Evolutionary conservation across 1,284 basidiomycete species (phyloP).

Genomic region (Fomitopsis pinicola): DNA sequence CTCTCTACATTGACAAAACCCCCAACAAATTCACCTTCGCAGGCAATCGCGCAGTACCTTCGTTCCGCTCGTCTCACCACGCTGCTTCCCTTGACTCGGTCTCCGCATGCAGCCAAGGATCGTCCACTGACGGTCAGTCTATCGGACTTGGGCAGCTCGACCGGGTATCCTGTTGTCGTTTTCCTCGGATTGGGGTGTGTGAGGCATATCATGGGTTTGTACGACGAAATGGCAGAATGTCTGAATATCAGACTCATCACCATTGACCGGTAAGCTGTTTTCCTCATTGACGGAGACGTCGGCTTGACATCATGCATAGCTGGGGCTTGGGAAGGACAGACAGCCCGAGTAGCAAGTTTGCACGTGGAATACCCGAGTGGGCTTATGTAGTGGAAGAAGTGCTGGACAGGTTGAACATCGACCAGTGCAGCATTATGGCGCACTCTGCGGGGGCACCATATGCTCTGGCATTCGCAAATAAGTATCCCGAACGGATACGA

Average conservation of each 20-base stretch:
- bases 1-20: conserved; percentile 23
- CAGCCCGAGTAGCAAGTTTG: conserved; percentile 59
- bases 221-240: conserved; percentile 92
- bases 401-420: conserved; percentile 74
- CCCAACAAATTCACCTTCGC: conserved; percentile 43
- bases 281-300: neutral
- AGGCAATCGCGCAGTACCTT: conserved; percentile 79
- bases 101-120: conserved; percentile 72
- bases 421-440: conserved; percentile 86
- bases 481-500: conserved; percentile 67
- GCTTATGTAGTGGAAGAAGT: conserved; percentile 87
- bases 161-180: conserved; percentile 83
- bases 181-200: conserved; percentile 95
- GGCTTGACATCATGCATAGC: conserved; percentile 29
- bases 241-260: conserved; percentile 88
- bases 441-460: conserved; percentile 98
- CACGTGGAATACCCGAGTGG: conserved; percentile 88
- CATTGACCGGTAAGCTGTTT: conserved; percentile 72
- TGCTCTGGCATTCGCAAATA: conserved; percentile 83
- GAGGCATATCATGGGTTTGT: conserved; percentile 89
- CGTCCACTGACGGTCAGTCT: conserved; percentile 83
- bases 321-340: conserved; percentile 94
- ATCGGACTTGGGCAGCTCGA: conserved; percentile 83
- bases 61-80: conserved; percentile 83
- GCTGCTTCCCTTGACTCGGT: conserved; percentile 71